Base-by-base conservation (phyloP, 192 early-diverging fungal genomes). In the Entomortierella lignicola region DNA sequence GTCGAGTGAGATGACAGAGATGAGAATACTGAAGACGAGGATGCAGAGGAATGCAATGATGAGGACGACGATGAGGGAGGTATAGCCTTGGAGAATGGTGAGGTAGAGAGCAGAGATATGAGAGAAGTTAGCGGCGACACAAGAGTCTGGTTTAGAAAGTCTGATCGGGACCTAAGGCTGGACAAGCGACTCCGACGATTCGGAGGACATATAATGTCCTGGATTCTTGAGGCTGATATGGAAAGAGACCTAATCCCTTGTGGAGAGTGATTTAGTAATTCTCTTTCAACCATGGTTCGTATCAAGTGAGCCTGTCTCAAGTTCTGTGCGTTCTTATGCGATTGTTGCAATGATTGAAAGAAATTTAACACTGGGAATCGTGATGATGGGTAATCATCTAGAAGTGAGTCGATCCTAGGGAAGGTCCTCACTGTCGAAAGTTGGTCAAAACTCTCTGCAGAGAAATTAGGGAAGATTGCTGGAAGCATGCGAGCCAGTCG, bases 381-480 rank as follows among this genome's bases (percentile, higher is more conserved):
- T 10, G 58, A 34, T 2, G 63, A 26, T 0, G 55, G 17, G 11
- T 30, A 58, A 1, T 32, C 52, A 8, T 26, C 54, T 17, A 37
- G 26, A n/a, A 25, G n/a, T 12, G 48, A 25, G n/a, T 18, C 11
- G 18, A 47, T 26, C 10, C 12, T 11, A 0, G 57, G n/a, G 15
- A 32, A 44, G 27, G 20, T 27, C 44, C 48, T 66, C 17, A 59
- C 61, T 4, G 57, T 54, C 0, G 53, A 51, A 2, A 75, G 59
- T 17, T 75, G 57, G 10, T 67, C 72, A 63, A 75, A 75, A 18
- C 50, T 29, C 29, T 75, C 72, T 20, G 48, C 44, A 25, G 72
- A 60, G 32, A 67, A n/a, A 26, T 43, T 37, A 3, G 72, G 65
- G 27, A 66, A 75, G 1, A 75, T 39, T 23, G 31, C 54, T 0